Base-by-base conservation (phyloP, 2,329 filamentous ascomycete genomes). In the Arthrocladium fulminans region DNA sequence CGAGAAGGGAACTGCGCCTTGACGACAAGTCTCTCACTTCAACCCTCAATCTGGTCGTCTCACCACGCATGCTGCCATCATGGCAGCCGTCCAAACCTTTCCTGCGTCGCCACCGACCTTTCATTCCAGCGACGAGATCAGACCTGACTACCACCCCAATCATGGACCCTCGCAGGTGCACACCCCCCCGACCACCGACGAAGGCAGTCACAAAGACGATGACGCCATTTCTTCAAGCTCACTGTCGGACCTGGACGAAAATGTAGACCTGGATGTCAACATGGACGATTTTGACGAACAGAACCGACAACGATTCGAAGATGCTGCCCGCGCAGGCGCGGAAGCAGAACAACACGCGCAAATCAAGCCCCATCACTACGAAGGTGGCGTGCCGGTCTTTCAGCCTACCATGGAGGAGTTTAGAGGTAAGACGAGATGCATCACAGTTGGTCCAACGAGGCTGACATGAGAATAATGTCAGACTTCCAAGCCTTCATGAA, bases 401-500 rank as follows among this genome's bases (percentile, higher is more conserved):
- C 90, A 83, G 67, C 92, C 92, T 55, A 90, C 84, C 51, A 94
- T 96, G 87, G 78, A 84, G 53, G 88, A 98, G 39, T 59, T 59
- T 45, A 51, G 38, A 47, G 56, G 44, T 47, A 24, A 34, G 17
- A 13, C 10, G 3, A 9, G 8, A 29, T 22, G 10, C 24, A 22
- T 3, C 20, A 15, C 7, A 37, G 13, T 37, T 5, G 15, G 19
- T n/a, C 17, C 13, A 13, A 35, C 30, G 4, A 35, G 13, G 17
- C 25, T 45, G 22, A 32, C 23, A 8, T 37, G 20, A 7, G 27
- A 13, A 29, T 35, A n/a, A 35, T 20, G 68, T 97, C 29, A 47
- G 44, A 92, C 68, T 98, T 98, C 67, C 85, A 90, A 69, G 80
- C 79, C 63, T 97, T 94, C 65, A 85, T 97, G 75, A 80, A 82